Percentiles rank a stretch among this genome's conserved stretches.
phyloP scores from a whole-genome alignment of 2,329 filamentous ascomycete genomes.

The Trichophyton mentagrophytes region DNA sequence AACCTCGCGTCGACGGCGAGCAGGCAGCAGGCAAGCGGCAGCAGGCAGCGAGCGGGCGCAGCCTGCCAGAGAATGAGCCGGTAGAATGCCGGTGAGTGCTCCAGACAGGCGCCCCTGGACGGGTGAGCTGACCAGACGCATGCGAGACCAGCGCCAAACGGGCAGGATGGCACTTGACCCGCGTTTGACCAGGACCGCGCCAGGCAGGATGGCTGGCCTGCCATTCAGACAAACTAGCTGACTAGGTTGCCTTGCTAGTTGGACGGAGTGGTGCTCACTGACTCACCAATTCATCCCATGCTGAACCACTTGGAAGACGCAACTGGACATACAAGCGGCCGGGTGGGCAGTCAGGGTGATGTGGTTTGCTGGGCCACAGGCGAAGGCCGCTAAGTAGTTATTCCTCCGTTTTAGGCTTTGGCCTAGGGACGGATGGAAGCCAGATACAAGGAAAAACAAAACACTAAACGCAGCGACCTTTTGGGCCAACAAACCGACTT shows the following conservation, averaged over 20 bases:
- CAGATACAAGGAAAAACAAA: not conserved
- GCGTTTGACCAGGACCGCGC: too few relatives aligned
- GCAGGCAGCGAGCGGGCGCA: too few relatives aligned
- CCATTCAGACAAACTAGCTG: too few relatives aligned
- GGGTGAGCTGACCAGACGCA: not conserved
- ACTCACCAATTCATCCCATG: too few relatives aligned
- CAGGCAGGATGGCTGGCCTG: too few relatives aligned
- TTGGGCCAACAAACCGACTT: not conserved
- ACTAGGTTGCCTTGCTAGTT: too few relatives aligned
- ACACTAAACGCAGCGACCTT: not conserved
- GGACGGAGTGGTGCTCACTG: too few relatives aligned
- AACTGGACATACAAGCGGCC: not conserved
- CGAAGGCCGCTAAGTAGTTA: not conserved
- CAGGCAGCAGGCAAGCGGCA: too few relatives aligned
- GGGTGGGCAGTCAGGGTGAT: not conserved
- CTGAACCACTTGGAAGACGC: not conserved
- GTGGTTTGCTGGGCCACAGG: too few relatives aligned
- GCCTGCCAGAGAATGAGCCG: not conserved
- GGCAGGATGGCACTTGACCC: not conserved
- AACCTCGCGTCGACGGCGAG: not conserved
- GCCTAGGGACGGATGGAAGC: not conserved
- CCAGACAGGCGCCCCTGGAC: not conserved
- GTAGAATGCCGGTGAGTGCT: not conserved
- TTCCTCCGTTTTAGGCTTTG: not conserved
- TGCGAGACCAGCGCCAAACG: not conserved